Evolutionary conservation across 108 stramenopile species (phyloP).

Genomic region (Cyclotella choctawhatcheeana): DNA sequence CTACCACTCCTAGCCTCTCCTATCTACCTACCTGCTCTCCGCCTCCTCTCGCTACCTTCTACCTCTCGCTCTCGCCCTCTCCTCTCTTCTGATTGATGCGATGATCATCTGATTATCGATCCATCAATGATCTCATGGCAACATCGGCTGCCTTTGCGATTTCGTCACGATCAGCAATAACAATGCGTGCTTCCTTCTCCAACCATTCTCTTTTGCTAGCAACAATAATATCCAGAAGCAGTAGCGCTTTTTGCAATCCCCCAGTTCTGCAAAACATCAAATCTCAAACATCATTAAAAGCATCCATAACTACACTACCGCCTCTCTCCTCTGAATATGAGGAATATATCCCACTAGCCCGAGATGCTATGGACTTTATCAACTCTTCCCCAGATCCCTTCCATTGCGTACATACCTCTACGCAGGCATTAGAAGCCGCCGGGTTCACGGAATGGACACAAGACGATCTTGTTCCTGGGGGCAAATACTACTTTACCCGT

Average conservation of each 20-base stretch:
- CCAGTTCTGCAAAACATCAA: neutral
- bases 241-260: neutral
- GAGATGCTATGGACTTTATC: constrained; percentile 71
- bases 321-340: constrained; percentile 23
- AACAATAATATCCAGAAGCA: neutral
- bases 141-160: too few relatives aligned
- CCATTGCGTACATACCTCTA: constrained; percentile 71
- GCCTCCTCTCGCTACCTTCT: too few relatives aligned
- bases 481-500: constrained; percentile 94
- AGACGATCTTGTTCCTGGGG: constrained; percentile 56
- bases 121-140: too few relatives aligned
- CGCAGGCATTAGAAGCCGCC: constrained; percentile 51
- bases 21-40: too few relatives aligned
- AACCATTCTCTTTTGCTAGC: neutral
- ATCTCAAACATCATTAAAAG: constrained; percentile 6
- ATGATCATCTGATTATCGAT: too few relatives aligned
- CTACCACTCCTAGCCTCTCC: too few relatives aligned
- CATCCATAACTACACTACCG: constrained; percentile 3
- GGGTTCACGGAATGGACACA: constrained; percentile 76
- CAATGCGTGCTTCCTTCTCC: neutral
- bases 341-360: constrained; percentile 67
- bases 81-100: too few relatives aligned
- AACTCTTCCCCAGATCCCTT: constrained; percentile 82
- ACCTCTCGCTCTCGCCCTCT: too few relatives aligned
- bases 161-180: too few relatives aligned